Percentiles rank a stretch among this genome's conserved stretches.
phyloP scores from a whole-genome alignment of 805 yeast genomes.

The Metschnikowia henanensis region DNA sequence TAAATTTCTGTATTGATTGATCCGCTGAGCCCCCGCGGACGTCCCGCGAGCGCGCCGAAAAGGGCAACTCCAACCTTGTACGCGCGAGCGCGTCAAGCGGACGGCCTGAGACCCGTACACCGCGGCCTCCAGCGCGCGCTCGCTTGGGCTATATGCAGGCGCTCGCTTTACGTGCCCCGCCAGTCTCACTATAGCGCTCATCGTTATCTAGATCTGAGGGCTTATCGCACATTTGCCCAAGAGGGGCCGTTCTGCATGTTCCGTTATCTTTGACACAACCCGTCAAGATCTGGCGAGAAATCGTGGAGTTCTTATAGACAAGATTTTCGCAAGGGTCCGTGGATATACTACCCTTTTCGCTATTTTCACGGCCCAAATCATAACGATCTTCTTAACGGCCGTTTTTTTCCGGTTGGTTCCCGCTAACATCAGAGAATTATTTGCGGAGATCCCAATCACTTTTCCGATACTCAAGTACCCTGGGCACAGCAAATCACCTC shows the following conservation, averaged over 20 bases:
- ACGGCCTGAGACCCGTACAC: slow-evolving; percentile 1
- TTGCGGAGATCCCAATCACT: too few relatives aligned
- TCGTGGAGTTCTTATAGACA: background rate
- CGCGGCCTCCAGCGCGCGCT: background rate
- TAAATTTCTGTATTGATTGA: too few relatives aligned
- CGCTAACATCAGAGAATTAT: background rate
- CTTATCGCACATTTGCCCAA: slow-evolving; percentile 2
- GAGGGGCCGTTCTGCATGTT: background rate
- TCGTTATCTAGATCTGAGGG: background rate
- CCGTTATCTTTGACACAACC: background rate
- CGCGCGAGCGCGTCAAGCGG: slow-evolving; percentile 1
- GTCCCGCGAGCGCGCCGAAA: slow-evolving; percentile 2
- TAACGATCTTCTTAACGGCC: too few relatives aligned
- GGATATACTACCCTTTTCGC: too few relatives aligned
- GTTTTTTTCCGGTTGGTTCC: too few relatives aligned
- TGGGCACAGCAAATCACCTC: too few relatives aligned
- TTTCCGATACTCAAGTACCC: too few relatives aligned
- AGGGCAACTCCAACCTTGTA: slow-evolving; percentile 1
- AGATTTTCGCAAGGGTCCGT: too few relatives aligned
- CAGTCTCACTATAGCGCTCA: background rate
- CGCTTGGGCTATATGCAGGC: too few relatives aligned
- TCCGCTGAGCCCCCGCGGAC: background rate
- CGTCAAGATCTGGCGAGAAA: background rate
- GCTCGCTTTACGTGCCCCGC: slow-evolving; percentile 3
- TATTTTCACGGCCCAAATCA: too few relatives aligned